Conservation (phyloP, 495 filamentous ascomycete genomes). For the Hypoxylon trugodes region DNA sequence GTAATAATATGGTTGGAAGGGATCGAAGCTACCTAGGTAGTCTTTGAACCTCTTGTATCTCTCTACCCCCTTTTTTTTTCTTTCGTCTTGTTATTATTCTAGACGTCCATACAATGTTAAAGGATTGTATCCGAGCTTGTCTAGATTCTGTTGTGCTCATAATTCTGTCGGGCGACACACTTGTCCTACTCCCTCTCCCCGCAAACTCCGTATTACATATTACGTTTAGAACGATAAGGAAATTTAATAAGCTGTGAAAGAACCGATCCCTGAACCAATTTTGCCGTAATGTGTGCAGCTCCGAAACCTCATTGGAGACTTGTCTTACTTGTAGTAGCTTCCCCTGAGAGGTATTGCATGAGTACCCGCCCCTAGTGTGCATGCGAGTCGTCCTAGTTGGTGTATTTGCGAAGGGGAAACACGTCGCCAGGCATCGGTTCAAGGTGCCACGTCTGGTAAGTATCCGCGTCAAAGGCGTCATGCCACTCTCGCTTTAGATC, state of each 20-base stretch:
- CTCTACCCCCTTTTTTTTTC: not conserved
- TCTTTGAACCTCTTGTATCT: not conserved
- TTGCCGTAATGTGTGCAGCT: too few species aligned
- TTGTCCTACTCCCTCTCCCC: not conserved
- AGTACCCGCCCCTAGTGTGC: slow-evolving; percentile 9
- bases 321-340: not conserved
- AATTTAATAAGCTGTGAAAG: too few species aligned
- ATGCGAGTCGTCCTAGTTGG: slow-evolving; percentile 47
- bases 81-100: slow-evolving; percentile 2
- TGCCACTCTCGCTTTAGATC: slow-evolving; percentile 55
- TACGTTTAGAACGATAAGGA: too few species aligned
- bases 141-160: too few species aligned
- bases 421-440: slow-evolving; percentile 61
- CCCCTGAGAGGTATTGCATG: slow-evolving; percentile 18
- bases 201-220: not conserved
- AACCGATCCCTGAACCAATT: too few species aligned
- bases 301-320: slow-evolving; percentile 14
- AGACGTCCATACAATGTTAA: too few species aligned
- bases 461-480: slow-evolving; percentile 52
- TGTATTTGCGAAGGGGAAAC: slow-evolving; percentile 57
- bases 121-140: too few species aligned
- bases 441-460: slow-evolving; percentile 57
- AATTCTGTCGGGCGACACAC: too few species aligned
- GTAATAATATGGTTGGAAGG: not conserved
- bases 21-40: too few species aligned